Evolutionary conservation across 2,329 filamentous ascomycete genomes (phyloP).

Genomic region (Daldinia sp.): DNA sequence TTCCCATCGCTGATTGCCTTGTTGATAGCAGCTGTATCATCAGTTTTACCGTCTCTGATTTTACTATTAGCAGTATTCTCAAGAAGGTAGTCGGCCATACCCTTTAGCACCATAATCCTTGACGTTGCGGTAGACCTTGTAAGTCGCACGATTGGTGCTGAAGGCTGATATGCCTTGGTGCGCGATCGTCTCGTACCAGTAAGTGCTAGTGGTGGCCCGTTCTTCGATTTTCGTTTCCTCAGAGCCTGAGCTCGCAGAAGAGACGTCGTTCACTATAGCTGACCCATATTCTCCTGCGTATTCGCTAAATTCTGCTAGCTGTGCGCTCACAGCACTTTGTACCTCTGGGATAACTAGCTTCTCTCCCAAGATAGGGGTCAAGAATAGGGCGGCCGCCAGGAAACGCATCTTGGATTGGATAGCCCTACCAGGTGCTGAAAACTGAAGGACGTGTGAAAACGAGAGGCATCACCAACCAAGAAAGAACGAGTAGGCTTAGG

Average conservation of each 20-base stretch:
- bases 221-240: conserved; percentile 22
- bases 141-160: conserved; percentile 43
- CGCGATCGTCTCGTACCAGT: conserved; percentile 48
- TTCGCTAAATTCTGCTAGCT: conserved; percentile 34
- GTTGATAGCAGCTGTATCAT: conserved; percentile 51
- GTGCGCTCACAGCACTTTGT: conserved; percentile 34
- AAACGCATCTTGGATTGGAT: conserved; percentile 35
- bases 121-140: conserved; percentile 50
- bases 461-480: background rate
- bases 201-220: conserved; percentile 30
- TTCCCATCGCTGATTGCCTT: conserved; percentile 45
- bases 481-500: background rate
- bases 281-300: conserved; percentile 29
- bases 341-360: conserved; percentile 39
- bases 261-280: background rate
- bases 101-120: conserved; percentile 50
- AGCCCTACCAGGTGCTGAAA: conserved; percentile 1
- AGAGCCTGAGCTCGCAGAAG: background rate
- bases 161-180: conserved; percentile 48
- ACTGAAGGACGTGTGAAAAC: background rate
- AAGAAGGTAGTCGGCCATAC: conserved; percentile 17
- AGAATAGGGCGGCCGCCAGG: conserved; percentile 17
- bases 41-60: conserved; percentile 42
- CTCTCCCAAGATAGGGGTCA: conserved; percentile 34
- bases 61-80: background rate